phyloP scores from a whole-genome alignment of 768 basidiomycete species.

The Lactifluus rugatus region DNA sequence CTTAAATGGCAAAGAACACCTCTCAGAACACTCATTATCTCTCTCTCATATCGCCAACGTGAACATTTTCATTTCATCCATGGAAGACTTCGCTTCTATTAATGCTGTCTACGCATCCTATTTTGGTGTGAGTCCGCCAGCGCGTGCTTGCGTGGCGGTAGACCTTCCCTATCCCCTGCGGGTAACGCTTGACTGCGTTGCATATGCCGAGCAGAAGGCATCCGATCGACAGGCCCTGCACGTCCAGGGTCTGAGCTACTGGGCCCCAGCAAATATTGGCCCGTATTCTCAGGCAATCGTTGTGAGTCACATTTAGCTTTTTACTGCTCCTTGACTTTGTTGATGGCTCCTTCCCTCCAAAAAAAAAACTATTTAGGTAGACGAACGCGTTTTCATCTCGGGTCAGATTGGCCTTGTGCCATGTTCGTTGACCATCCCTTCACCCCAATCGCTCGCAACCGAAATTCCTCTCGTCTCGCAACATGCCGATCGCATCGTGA shows the following conservation, averaged over 20 bases:
- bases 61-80: slow-evolving; percentile 74
- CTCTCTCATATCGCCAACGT: slow-evolving; percentile 62
- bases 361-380: slow-evolving; percentile 43
- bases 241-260: slow-evolving; percentile 93
- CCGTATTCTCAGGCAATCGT: slow-evolving; percentile 92
- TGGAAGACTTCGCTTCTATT: slow-evolving; percentile 66
- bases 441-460: slow-evolving; percentile 41
- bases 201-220: slow-evolving; percentile 38
- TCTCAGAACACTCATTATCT: slow-evolving; percentile 38
- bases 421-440: slow-evolving; percentile 54
- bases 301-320: slow-evolving; percentile 35
- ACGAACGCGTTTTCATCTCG: slow-evolving; percentile 74
- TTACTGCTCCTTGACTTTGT: background rate
- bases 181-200: slow-evolving; percentile 72
- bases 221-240: slow-evolving; percentile 67
- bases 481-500: slow-evolving; percentile 62
- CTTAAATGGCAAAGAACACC: slow-evolving; percentile 35
- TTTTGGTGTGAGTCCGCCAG: slow-evolving; percentile 88
- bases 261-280: slow-evolving; percentile 99
- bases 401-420: slow-evolving; percentile 94
- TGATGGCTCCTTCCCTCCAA: background rate
- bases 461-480: slow-evolving; percentile 74
- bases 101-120: slow-evolving; percentile 73
- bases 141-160: slow-evolving; percentile 88
- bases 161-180: slow-evolving; percentile 48